Evolutionary conservation across 768 basidiomycete genomes (phyloP), one percentile per base, ranked within the genome.

Genomic region (Lactarius sp.): DNA sequence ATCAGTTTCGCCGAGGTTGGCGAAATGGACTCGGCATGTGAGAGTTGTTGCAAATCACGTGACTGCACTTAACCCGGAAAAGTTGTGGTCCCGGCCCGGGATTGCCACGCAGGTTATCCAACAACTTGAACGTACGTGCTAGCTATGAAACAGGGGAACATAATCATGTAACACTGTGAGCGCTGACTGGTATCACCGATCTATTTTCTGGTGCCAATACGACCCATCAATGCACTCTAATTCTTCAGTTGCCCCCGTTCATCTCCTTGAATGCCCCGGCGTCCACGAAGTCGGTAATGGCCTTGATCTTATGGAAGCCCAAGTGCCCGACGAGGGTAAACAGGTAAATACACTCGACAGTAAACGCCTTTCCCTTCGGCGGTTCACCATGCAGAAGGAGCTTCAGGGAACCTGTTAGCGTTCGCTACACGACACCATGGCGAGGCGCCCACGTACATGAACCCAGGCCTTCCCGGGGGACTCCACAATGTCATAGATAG

Each of bases 311-410:
- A 58, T 34, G 42, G 6, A 44, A 18, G 31, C 2, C 18, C 41
- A 10, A 50, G 22, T 59, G n/a, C 16, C 13, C 31, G 9, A 41
- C 57, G 33, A 64, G 42, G 20, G 20, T 50, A 47, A 64, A 55
- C 14, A 14, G 6, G 58, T 64, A 64, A 6, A 64, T 33, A 46
- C 58, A 18, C 39, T 64, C 58, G 36, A 64, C 12, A 31, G 49
- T 41, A 39, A 64, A 55, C 33, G 39, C n/a, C 20, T 49, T 55
- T 6, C 62, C 62, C 0, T 31, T 41, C n/a, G 31, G 58, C 4
- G 59, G 42, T 18, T 64, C 52, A 7, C 39, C 39, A 4, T 55
- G 62, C 20, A 50, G 6, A 12, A 36, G 22, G 37, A 42, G 3
- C 62, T 64, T n/a, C n/a, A 47, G 20, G 46, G 4, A 20, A 4